phyloP scores from a whole-genome alignment of 495 filamentous ascomycete genomes.

The Penicillium dipodomyicola region DNA sequence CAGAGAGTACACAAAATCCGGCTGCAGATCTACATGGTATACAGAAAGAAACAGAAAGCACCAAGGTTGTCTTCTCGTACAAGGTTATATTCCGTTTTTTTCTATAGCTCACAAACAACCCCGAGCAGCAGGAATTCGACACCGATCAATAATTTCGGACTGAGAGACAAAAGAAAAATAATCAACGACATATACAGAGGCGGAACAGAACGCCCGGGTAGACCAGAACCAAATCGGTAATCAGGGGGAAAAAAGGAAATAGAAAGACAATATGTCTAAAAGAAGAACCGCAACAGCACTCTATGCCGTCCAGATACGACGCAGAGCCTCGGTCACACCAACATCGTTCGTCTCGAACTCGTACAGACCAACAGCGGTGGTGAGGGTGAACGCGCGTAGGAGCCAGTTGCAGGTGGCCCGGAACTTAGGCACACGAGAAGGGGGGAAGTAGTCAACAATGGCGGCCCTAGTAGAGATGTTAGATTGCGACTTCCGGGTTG shows the following conservation, averaged over 20 bases:
- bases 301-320: conserved; percentile 78
- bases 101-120: conserved; percentile 8
- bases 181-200: conserved; percentile 42
- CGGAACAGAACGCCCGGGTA: conserved; percentile 41
- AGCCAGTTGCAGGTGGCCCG: conserved; percentile 67
- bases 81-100: conserved; percentile 18
- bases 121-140: conserved; percentile 20
- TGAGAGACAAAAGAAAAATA: conserved; percentile 26
- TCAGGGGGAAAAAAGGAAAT: conserved; percentile 26
- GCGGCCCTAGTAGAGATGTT: conserved; percentile 50
- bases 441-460: conserved; percentile 89
- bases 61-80: conserved; percentile 9
- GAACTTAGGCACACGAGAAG: conserved; percentile 62
- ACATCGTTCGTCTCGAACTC: conserved; percentile 99
- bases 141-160: conserved; percentile 24
- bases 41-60: background rate
- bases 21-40: background rate
- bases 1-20: background rate
- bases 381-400: conserved; percentile 71
- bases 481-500: conserved; percentile 10
- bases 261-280: conserved; percentile 29
- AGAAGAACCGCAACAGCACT: conserved; percentile 17
- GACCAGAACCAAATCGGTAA: conserved; percentile 19
- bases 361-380: conserved; percentile 86
- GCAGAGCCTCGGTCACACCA: conserved; percentile 83